Conservation (phyloP, 495 filamentous ascomycete species). For the Aspergillus haitiensis region DNA sequence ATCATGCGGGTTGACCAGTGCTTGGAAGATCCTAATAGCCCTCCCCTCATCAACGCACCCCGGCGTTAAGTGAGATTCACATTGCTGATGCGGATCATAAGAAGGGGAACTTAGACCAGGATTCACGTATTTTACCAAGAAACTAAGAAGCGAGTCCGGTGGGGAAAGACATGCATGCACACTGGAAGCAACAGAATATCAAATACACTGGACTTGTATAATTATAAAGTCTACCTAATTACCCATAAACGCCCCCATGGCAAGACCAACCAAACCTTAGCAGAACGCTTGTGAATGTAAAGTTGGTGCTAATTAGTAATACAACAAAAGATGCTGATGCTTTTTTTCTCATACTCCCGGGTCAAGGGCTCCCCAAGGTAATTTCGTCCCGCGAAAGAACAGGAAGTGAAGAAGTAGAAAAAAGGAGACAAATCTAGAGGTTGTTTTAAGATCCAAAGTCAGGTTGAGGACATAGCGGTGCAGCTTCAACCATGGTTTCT, state of each 20-base stretch:
- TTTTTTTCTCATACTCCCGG: not conserved
- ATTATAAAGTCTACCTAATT: not conserved
- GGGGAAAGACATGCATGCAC: not conserved
- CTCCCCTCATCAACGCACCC: slow-evolving; percentile 41
- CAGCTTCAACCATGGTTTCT: slow-evolving; percentile 33
- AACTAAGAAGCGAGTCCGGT: not conserved
- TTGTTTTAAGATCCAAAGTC: slow-evolving; percentile 32
- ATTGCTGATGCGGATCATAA: not conserved
- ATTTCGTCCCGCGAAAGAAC: slow-evolving; percentile 20
- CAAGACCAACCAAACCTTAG: slow-evolving; percentile 6
- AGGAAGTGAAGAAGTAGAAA: slow-evolving; percentile 3
- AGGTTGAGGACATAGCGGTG: slow-evolving; percentile 33
- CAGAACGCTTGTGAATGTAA: slow-evolving; percentile 8
- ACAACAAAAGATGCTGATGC: slow-evolving; percentile 5
- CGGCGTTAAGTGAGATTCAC: not conserved
- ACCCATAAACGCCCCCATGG: slow-evolving; percentile 1
- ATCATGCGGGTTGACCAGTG: slow-evolving; percentile 82
- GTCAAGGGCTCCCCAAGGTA: not conserved
- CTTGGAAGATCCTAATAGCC: slow-evolving; percentile 57
- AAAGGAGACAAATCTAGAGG: slow-evolving; percentile 13
- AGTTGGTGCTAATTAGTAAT: slow-evolving; percentile 13
- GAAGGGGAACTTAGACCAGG: not conserved
- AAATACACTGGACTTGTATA: not conserved
- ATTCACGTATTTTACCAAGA: not conserved
- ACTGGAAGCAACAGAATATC: not conserved